A percentile compares a stretch with the other conserved stretches of the same genome.
Evolutionary conservation across 768 basidiomycete genomes (phyloP).

Genomic region (Suillus fuscotomentosus): DNA sequence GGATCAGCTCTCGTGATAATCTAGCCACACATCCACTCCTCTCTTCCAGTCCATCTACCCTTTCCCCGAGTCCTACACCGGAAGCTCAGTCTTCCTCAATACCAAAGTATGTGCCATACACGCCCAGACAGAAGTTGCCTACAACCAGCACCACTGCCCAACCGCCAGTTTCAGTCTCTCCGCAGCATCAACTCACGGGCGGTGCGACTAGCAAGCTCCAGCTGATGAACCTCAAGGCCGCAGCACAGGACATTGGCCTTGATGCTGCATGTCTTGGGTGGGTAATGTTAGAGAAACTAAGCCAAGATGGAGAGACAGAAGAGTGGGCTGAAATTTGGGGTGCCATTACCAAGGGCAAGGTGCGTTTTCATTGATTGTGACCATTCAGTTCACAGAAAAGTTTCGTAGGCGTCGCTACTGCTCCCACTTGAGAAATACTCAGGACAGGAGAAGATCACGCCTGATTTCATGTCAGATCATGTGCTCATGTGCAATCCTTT

Average conservation of each 20-base stretch:
- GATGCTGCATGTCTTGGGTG: constrained; percentile 67
- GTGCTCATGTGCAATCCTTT: constrained; percentile 63
- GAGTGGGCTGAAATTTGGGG: constrained; percentile 76
- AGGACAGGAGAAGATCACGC: constrained; percentile 54
- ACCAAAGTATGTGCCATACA: constrained; percentile 73
- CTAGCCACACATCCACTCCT: constrained; percentile 66
- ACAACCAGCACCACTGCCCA: constrained; percentile 44
- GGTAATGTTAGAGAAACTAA: constrained; percentile 74
- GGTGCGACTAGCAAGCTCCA: constrained; percentile 70
- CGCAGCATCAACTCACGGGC: constrained; percentile 47
- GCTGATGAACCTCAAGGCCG: constrained; percentile 70
- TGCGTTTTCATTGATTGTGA: constrained; percentile 23
- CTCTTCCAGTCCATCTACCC: constrained; percentile 37
- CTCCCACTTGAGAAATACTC: constrained; percentile 66
- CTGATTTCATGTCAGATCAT: constrained; percentile 84
- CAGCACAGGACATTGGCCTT: constrained; percentile 66
- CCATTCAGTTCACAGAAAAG: neutral
- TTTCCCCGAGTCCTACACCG: constrained; percentile 28
- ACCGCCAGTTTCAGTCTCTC: constrained; percentile 34
- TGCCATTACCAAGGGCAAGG: constrained; percentile 65
- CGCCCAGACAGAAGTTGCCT: constrained; percentile 63
- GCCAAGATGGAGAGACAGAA: constrained; percentile 46
- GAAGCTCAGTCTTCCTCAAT: constrained; percentile 15
- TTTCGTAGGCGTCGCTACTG: constrained; percentile 71
- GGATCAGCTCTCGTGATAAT: constrained; percentile 49